Percentiles rank a stretch among this genome's conserved stretches.
Conservation (phyloP, 768 basidiomycete genomes). For the Leccinellum rugosiceps region DNA sequence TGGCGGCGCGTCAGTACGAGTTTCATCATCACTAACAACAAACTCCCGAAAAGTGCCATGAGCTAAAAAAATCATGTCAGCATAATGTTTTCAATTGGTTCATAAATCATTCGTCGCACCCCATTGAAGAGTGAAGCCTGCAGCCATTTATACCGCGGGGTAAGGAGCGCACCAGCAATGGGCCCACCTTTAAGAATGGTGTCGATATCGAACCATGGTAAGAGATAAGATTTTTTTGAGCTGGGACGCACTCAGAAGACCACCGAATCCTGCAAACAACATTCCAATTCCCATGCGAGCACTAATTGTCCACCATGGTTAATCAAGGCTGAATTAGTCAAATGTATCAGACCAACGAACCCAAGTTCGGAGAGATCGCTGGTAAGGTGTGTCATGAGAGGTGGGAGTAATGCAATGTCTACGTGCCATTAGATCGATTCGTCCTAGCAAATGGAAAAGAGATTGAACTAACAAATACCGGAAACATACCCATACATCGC, state of each 20-base stretch:
- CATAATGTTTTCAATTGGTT: not conserved
- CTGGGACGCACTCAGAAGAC: not conserved
- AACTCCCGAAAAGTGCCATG: not conserved
- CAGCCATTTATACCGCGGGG: not conserved
- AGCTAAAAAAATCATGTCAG: not conserved
- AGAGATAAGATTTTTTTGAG: not conserved
- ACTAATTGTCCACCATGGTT: not conserved
- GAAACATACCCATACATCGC: not conserved
- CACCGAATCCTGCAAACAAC: not conserved
- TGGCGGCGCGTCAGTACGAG: not conserved
- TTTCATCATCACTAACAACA: not conserved
- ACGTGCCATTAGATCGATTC: not conserved
- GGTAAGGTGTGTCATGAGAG: not conserved
- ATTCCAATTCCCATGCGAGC: not conserved
- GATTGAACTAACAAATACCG: not conserved
- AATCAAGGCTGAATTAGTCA: not conserved
- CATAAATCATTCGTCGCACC: no score
- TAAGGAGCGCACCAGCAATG: not conserved
- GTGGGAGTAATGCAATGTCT: not conserved
- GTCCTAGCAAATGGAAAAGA: not conserved
- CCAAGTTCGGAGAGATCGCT: not conserved
- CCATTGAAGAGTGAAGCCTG: not conserved
- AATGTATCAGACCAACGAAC: not conserved
- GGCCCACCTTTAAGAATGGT: no score
- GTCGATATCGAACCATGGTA: no score